phyloP scores from a whole-genome alignment of 345 rosid genomes.

The Heritiera fomes region DNA sequence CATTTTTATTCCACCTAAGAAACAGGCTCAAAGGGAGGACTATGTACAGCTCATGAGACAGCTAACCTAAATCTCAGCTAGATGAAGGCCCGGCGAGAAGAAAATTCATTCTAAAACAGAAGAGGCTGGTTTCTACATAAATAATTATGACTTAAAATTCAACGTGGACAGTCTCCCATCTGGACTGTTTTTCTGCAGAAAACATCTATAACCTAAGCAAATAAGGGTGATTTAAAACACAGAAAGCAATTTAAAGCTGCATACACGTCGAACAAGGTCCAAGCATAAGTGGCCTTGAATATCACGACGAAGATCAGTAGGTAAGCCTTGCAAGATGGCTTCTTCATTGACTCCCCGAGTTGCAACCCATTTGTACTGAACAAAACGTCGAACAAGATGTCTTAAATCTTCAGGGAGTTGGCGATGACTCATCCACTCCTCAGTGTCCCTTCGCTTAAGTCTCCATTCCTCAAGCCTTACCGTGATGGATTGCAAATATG shows the following conservation, averaged over 20 bases:
- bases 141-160: neutral
- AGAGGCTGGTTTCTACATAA: neutral
- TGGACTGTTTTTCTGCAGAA: neutral
- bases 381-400: conserved; percentile 64
- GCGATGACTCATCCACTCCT: conserved; percentile 96
- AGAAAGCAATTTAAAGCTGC: conserved; percentile 23
- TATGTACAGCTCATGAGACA: neutral
- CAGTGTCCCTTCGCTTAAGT: conserved; percentile 82
- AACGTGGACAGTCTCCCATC: neutral
- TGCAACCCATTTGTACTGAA: conserved; percentile 87
- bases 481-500: conserved; percentile 84
- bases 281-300: conserved; percentile 89
- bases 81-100: conserved; percentile 6
- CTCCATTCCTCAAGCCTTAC: conserved; percentile 96
- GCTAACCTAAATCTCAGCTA: neutral
- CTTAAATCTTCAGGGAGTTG: conserved; percentile 85
- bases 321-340: conserved; percentile 65
- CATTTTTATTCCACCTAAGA: neutral
- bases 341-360: conserved; percentile 93
- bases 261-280: conserved; percentile 89
- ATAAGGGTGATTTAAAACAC: neutral
- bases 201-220: neutral
- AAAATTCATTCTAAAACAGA: conserved; percentile 21
- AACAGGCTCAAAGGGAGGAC: neutral
- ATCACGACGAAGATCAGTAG: conserved; percentile 88